A percentile compares a stretch with the other conserved stretches of the same genome.
Evolutionary conservation across 2,329 filamentous ascomycete species (phyloP).

Genomic region (Rutstroemia sp.): DNA sequence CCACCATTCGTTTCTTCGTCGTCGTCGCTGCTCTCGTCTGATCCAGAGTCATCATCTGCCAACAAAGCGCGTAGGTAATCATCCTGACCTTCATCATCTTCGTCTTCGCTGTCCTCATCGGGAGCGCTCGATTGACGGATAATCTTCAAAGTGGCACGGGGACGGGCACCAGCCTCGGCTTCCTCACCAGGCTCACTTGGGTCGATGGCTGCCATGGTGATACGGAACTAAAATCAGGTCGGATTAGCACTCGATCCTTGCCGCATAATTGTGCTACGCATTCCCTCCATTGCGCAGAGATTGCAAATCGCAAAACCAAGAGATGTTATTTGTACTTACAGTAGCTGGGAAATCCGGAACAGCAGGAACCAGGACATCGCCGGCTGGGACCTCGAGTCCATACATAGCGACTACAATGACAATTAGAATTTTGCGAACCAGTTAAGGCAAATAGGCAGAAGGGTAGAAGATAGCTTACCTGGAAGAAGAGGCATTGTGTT

Average conservation of each 20-base stretch:
- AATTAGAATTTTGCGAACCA: constrained; percentile 29
- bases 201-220: constrained; percentile 98
- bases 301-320: not conserved
- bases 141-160: constrained; percentile 84
- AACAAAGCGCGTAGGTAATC: constrained; percentile 54
- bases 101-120: constrained; percentile 52
- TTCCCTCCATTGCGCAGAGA: not conserved
- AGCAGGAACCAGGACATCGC: constrained; percentile 75
- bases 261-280: not conserved
- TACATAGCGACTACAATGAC: constrained; percentile 64
- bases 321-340: constrained; percentile 46
- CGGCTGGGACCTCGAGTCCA: constrained; percentile 83
- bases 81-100: constrained; percentile 56
- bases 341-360: constrained; percentile 73
- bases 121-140: constrained; percentile 65
- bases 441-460: not conserved
- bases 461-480: constrained; percentile 17
- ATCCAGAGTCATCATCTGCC: constrained; percentile 45
- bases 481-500: constrained; percentile 49
- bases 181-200: constrained; percentile 66
- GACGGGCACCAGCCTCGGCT: constrained; percentile 51
- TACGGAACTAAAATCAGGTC: constrained; percentile 62
- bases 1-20: constrained; percentile 81
- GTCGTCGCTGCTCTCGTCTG: constrained; percentile 38
- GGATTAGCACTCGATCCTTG: constrained; percentile 12